Conservation (phyloP, 148 eudicot genomes). For the Persicaria maculosa region DNA sequence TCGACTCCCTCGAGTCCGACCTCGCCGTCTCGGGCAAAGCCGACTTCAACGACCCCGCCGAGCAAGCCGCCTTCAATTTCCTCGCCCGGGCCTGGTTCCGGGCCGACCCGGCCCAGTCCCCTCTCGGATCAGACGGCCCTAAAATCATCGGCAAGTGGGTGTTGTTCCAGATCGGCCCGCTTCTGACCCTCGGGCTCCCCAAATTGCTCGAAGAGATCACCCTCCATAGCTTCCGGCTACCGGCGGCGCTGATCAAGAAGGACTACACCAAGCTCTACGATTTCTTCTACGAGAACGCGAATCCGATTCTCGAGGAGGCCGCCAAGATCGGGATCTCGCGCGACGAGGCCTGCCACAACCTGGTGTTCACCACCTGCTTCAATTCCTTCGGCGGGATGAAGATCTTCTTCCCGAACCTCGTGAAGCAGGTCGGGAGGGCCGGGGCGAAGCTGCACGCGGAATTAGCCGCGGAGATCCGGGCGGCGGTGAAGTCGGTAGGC, state of each 20-base stretch:
- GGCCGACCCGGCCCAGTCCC: slow-evolving; percentile 37
- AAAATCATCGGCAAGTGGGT: slow-evolving; percentile 55
- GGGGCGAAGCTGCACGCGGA: slow-evolving; percentile 53
- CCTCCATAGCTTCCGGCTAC: slow-evolving; percentile 47
- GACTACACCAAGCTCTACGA: slow-evolving; percentile 58
- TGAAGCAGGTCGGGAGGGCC: slow-evolving; percentile 72
- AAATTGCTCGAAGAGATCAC: slow-evolving; percentile 43
- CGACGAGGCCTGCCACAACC: slow-evolving; percentile 82
- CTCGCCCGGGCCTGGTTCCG: slow-evolving; percentile 42
- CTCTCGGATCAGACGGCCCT: slow-evolving; percentile 53
- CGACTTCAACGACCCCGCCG: slow-evolving; percentile 38
- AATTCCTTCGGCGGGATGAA: slow-evolving; percentile 91
- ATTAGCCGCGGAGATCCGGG: slow-evolving; percentile 62
- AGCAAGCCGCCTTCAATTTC: slow-evolving; percentile 69
- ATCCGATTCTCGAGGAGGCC: slow-evolving; percentile 42
- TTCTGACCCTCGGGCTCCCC: slow-evolving; percentile 62
- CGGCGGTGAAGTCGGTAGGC: slow-evolving; percentile 39
- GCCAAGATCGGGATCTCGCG: slow-evolving; percentile 46
- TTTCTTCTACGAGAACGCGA: slow-evolving; percentile 45
- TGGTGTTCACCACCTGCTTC: slow-evolving; percentile 79
- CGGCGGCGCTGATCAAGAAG: slow-evolving; percentile 45
- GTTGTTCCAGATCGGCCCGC: slow-evolving; percentile 51
- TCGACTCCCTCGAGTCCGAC: slow-evolving; percentile 47
- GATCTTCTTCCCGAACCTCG: slow-evolving; percentile 61
- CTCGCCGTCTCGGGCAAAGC: slow-evolving; percentile 46